Evolutionary conservation across 2,329 filamentous ascomycete genomes (phyloP).

Genomic region (Aureobasidium melanogenum): DNA sequence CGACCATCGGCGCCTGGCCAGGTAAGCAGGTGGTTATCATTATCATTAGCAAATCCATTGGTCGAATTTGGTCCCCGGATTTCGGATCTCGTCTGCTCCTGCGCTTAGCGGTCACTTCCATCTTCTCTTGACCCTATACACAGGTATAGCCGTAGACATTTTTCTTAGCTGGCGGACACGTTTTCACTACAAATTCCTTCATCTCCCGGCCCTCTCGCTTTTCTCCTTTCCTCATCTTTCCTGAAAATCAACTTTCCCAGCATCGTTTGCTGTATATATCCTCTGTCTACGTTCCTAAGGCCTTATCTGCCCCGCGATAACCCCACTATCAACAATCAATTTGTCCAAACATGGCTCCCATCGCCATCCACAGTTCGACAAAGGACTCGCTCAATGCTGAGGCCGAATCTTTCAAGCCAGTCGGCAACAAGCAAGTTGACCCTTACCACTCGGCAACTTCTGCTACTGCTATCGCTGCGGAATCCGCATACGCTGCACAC

Average conservation of each 20-base stretch:
- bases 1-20: neutral
- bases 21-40: neutral
- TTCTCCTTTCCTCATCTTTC: neutral
- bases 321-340: constrained; percentile 6
- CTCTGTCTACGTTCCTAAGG: neutral
- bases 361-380: constrained; percentile 23
- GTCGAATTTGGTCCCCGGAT: neutral
- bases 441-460: constrained; percentile 70
- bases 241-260: neutral
- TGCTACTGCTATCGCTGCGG: constrained; percentile 65
- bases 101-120: constrained; percentile 4
- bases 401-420: constrained; percentile 31
- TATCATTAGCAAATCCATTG: constrained; percentile 2
- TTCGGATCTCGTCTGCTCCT: neutral
- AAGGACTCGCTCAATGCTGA: constrained; percentile 30
- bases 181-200: constrained; percentile 12
- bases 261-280: neutral
- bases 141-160: neutral
- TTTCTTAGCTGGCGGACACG: constrained; percentile 7
- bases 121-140: neutral
- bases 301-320: constrained; percentile 8
- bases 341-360: constrained; percentile 25
- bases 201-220: neutral
- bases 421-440: constrained; percentile 26
- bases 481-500: constrained; percentile 83